phyloP scores from a whole-genome alignment of 768 basidiomycete genomes.

The Trametes cinnabarina region DNA sequence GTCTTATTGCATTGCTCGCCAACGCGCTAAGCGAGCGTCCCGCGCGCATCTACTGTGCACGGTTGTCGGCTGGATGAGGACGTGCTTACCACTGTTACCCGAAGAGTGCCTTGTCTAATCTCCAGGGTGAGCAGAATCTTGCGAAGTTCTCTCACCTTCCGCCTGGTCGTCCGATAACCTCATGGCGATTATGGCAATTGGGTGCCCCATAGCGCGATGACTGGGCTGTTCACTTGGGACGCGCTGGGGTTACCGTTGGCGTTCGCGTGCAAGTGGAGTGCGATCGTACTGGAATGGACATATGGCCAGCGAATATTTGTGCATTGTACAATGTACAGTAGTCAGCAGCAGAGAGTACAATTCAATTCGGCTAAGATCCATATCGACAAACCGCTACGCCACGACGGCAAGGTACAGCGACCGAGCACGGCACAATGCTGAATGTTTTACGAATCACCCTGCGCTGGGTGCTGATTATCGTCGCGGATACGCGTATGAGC shows the following conservation, averaged over 20 bases:
- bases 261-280: background rate
- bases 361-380: background rate
- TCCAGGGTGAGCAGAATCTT: slow-evolving; percentile 1
- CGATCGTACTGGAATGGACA: slow-evolving; percentile 8
- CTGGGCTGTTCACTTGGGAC: no score
- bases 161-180: slow-evolving; percentile 17
- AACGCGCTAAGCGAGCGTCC: background rate
- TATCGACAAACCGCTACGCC: background rate
- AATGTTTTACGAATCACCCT: no score
- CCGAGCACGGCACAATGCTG: no score
- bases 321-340: background rate
- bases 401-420: no score
- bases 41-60: background rate
- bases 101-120: slow-evolving; percentile 10
- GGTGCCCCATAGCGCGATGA: no score
- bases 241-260: background rate
- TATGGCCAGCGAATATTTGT: background rate
- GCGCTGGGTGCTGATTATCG: no score
- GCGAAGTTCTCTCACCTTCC: slow-evolving; percentile 2
- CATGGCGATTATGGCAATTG: slow-evolving; percentile 10
- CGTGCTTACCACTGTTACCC: background rate
- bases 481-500: no score
- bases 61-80: background rate
- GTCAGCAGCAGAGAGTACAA: background rate
- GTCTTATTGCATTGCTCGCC: background rate